phyloP scores from a whole-genome alignment of 2,329 filamentous ascomycete species.

The Fonsecaea nubica region DNA sequence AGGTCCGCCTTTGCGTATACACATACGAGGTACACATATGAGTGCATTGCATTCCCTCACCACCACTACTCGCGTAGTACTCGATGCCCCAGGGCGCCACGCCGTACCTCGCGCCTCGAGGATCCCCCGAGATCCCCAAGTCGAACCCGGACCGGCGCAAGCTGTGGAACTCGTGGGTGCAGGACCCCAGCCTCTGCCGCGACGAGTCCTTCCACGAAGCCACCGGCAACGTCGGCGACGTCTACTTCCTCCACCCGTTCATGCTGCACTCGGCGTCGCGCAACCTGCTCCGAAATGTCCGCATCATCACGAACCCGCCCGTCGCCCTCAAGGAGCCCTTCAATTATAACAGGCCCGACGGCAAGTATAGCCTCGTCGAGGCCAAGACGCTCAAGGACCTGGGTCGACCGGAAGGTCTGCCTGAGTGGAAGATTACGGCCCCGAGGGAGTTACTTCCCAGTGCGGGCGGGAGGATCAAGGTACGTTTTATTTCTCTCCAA shows the following conservation, averaged over 20 bases:
- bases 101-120: conserved; percentile 12
- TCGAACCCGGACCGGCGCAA: conserved; percentile 7
- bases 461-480: conserved; percentile 30
- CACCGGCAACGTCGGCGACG: conserved; percentile 60
- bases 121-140: conserved; percentile 20
- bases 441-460: conserved; percentile 55
- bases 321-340: conserved; percentile 60
- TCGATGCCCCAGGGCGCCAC: conserved; percentile 69
- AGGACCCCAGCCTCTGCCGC: background rate
- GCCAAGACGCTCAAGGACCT: conserved; percentile 58
- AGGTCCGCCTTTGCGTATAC: too few species aligned
- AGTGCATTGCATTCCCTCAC: too few species aligned
- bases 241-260: conserved; percentile 61
- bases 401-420: conserved; percentile 53
- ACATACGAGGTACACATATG: too few species aligned
- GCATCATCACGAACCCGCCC: conserved; percentile 64
- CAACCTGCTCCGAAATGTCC: conserved; percentile 49
- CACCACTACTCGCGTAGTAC: conserved; percentile 41
- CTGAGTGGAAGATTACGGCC: conserved; percentile 57
- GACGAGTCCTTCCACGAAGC: conserved; percentile 58
- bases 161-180: conserved; percentile 17
- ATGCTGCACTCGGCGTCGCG: conserved; percentile 62
- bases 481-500: background rate
- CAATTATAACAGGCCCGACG: conserved; percentile 55
- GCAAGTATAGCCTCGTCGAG: conserved; percentile 60